These are phyloP conservation scores for Eimeria necatrix DNA, from an alignment of 169 alveolate species.

Conservation along the genomic window DNA sequence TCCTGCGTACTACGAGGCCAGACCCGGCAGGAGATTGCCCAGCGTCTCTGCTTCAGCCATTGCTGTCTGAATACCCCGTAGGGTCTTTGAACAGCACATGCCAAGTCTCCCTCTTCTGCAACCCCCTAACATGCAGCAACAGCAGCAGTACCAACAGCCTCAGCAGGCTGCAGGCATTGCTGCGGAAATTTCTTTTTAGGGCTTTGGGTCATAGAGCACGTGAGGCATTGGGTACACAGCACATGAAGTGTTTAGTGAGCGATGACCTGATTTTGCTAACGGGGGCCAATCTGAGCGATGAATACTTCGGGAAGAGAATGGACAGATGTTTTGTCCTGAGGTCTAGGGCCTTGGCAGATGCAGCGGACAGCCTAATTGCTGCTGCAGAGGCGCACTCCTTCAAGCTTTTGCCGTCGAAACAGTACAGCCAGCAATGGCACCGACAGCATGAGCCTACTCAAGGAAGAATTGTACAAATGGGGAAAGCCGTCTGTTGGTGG, in stretches of 20 bases:
- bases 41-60: conserved; percentile 11
- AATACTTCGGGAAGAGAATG: conserved; percentile 50
- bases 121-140: conserved; percentile 21
- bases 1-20: conserved; percentile 27
- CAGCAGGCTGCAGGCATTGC: not conserved
- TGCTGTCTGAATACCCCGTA: not conserved
- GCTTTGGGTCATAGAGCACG: conserved; percentile 49
- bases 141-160: not conserved
- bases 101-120: conserved; percentile 7
- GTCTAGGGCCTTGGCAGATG: conserved; percentile 35
- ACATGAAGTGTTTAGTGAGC: conserved; percentile 75
- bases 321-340: conserved; percentile 65
- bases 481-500: not conserved
- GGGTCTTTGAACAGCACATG: not conserved
- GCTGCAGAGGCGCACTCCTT: conserved; percentile 45
- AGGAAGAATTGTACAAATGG: not conserved
- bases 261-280: conserved; percentile 76
- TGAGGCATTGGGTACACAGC: conserved; percentile 78
- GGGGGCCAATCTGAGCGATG: conserved; percentile 77
- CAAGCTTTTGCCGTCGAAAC: not conserved
- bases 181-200: not conserved
- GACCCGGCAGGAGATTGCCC: not conserved
- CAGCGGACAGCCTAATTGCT: not conserved
- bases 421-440: not conserved
- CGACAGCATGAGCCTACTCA: not conserved